Conservation (phyloP, 2,329 filamentous ascomycete species). For the Calonectria pseudoturangicola region DNA sequence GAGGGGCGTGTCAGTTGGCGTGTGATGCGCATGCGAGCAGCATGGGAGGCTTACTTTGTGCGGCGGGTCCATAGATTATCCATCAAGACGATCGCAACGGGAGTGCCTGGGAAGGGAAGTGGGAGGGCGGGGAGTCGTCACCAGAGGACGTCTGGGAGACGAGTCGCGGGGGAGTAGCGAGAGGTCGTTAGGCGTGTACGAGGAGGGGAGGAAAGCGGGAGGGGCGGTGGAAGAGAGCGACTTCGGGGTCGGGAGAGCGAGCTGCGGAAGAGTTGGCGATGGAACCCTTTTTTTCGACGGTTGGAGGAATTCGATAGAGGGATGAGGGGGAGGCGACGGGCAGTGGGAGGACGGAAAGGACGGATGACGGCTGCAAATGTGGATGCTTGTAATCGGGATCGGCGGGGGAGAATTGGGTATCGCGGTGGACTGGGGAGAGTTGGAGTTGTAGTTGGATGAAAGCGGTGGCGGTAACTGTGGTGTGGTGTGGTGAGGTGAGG, state of each 20-base stretch:
- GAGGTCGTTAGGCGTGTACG: slow-evolving; percentile 23
- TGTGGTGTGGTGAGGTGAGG: slow-evolving; percentile 32
- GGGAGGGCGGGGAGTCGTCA: slow-evolving; percentile 52
- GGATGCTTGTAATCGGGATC: slow-evolving; percentile 24
- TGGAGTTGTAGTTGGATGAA: slow-evolving; percentile 19
- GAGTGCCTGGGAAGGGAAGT: slow-evolving; percentile 48
- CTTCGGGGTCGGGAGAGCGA: slow-evolving; percentile 25
- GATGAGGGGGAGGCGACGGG: slow-evolving; percentile 37
- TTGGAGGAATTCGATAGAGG: slow-evolving; percentile 30
- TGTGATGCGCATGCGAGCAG: slow-evolving; percentile 21
- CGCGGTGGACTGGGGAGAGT: slow-evolving; percentile 15
- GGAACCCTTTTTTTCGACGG: slow-evolving; percentile 26
- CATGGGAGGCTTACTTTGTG: slow-evolving; percentile 79
- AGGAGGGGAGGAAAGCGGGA: slow-evolving; percentile 7
- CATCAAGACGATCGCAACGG: slow-evolving; percentile 67
- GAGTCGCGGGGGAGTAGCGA: slow-evolving; percentile 35
- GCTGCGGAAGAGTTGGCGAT: slow-evolving; percentile 28
- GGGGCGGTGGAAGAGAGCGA: slow-evolving; percentile 19
- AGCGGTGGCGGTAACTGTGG: slow-evolving; percentile 29
- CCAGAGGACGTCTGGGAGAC: slow-evolving; percentile 46
- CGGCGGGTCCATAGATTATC: slow-evolving; percentile 86
- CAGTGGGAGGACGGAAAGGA: slow-evolving; percentile 21
- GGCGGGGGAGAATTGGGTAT: slow-evolving; percentile 34
- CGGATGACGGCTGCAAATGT: slow-evolving; percentile 4
- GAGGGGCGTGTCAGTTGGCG: slow-evolving; percentile 42